phyloP scores from a whole-genome alignment of 176 grass and related monocot genomes.

The Oryza glumipatula region DNA sequence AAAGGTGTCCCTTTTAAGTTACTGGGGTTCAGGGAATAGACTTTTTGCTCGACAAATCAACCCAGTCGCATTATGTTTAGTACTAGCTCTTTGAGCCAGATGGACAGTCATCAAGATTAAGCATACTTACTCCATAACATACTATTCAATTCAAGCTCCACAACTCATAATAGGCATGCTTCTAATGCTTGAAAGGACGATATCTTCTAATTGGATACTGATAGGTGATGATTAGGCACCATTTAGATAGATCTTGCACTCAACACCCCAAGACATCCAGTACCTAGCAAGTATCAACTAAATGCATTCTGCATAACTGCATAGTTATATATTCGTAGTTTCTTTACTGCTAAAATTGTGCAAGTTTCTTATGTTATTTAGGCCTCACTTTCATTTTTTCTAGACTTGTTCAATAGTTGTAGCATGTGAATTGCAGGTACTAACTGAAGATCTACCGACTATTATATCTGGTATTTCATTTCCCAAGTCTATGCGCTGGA shows the following conservation, averaged over 20 bases:
- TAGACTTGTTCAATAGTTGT: background rate
- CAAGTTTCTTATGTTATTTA: background rate
- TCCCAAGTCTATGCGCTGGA: slow-evolving; percentile 99
- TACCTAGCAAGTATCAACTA: slow-evolving; percentile 12
- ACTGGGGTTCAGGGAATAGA: slow-evolving; percentile 16
- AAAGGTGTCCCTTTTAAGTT: slow-evolving; percentile 18
- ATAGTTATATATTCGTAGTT: background rate
- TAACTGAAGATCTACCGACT: slow-evolving; percentile 71
- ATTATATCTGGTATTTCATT: slow-evolving; percentile 85
- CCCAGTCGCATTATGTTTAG: slow-evolving; percentile 7
- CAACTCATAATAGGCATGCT: background rate
- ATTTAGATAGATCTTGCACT: slow-evolving; percentile 6
- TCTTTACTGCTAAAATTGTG: background rate
- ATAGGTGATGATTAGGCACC: background rate
- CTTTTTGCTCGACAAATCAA: background rate
- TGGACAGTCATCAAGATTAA: background rate
- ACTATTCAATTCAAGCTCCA: slow-evolving; percentile 26
- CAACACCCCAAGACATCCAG: background rate
- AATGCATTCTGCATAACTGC: background rate
- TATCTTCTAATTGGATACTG: background rate
- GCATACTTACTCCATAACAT: background rate
- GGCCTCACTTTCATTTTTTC: slow-evolving; percentile 8
- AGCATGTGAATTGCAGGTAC: slow-evolving; percentile 57
- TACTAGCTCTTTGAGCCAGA: background rate
- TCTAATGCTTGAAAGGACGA: background rate